Evolutionary conservation across 768 basidiomycete genomes (phyloP).

Genomic region (Boletellus ananas): DNA sequence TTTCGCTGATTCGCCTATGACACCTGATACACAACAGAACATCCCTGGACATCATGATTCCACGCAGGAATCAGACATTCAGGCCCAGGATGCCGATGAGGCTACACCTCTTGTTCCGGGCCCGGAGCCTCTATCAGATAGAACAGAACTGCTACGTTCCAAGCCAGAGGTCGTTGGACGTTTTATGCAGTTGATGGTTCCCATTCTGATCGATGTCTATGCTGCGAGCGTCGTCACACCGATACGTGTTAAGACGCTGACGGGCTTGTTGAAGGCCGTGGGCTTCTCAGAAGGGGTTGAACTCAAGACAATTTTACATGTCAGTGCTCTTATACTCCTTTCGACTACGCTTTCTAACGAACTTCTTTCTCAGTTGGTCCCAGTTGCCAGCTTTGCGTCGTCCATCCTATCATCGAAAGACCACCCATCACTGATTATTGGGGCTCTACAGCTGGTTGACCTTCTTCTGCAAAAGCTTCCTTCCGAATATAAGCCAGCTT

Average conservation of each 20-base stretch:
- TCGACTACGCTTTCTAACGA: slow-evolving; percentile 6
- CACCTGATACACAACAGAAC: slow-evolving; percentile 19
- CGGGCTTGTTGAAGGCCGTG: slow-evolving; percentile 84
- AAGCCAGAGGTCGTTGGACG: slow-evolving; percentile 73
- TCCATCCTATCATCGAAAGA: slow-evolving; percentile 92
- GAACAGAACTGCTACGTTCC: slow-evolving; percentile 72
- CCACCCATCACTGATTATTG: slow-evolving; percentile 79
- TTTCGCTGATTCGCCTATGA: slow-evolving; percentile 23
- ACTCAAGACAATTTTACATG: slow-evolving; percentile 72
- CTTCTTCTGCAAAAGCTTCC: slow-evolving; percentile 82
- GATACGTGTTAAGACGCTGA: slow-evolving; percentile 85
- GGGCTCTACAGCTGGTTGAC: slow-evolving; percentile 91
- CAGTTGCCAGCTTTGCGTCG: slow-evolving; percentile 92
- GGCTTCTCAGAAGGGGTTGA: slow-evolving; percentile 80
- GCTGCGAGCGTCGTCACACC: slow-evolving; percentile 92
- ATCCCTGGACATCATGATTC: slow-evolving; percentile 18
- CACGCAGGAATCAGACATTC: slow-evolving; percentile 33
- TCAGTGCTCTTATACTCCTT: slow-evolving; percentile 36
- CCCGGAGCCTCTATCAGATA: slow-evolving; percentile 40
- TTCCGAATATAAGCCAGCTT: slow-evolving; percentile 78
- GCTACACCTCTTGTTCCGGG: slow-evolving; percentile 33
- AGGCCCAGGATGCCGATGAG: slow-evolving; percentile 42
- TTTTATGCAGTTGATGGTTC: slow-evolving; percentile 87
- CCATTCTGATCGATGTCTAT: slow-evolving; percentile 97
- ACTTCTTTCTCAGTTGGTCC: slow-evolving; percentile 63